Evolutionary conservation across 305 asterid genomes (phyloP).

Genomic region (Fraxinus albicans): DNA sequence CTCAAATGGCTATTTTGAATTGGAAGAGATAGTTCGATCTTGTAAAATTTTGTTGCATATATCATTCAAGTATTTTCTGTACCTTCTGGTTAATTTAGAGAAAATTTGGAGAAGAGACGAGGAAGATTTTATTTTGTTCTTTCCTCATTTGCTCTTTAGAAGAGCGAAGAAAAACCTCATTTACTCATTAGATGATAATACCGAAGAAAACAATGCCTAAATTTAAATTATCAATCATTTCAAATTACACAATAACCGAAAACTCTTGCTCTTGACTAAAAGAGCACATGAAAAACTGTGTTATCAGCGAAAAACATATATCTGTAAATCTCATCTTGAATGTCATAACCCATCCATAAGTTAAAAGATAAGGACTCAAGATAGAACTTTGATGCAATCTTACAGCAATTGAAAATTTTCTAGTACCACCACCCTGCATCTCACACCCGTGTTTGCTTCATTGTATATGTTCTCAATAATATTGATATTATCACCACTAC

Average conservation of each 20-base stretch:
- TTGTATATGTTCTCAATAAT: not conserved
- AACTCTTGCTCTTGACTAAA: not conserved
- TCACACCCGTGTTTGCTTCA: not conserved
- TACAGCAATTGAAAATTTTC: not conserved
- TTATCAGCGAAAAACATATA: not conserved
- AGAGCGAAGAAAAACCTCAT: not conserved
- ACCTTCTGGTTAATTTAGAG: conserved; percentile 1
- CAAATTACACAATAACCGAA: not conserved
- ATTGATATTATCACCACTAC: not conserved
- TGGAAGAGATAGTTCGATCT: not conserved
- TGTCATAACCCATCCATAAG: not conserved
- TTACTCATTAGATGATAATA: not conserved
- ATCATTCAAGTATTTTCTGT: not conserved
- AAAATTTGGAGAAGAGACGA: not conserved
- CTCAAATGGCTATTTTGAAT: conserved; percentile 8
- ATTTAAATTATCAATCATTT: not conserved
- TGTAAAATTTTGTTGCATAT: conserved; percentile 8
- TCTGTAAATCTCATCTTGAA: not conserved
- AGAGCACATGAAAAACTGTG: not conserved
- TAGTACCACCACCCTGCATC: not conserved
- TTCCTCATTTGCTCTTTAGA: not conserved
- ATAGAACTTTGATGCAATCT: not conserved
- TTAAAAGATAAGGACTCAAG: not conserved
- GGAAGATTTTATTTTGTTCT: not conserved
- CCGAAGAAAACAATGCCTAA: not conserved